phyloP scores from a whole-genome alignment of 768 basidiomycete species.

The Suillus subluteus region DNA sequence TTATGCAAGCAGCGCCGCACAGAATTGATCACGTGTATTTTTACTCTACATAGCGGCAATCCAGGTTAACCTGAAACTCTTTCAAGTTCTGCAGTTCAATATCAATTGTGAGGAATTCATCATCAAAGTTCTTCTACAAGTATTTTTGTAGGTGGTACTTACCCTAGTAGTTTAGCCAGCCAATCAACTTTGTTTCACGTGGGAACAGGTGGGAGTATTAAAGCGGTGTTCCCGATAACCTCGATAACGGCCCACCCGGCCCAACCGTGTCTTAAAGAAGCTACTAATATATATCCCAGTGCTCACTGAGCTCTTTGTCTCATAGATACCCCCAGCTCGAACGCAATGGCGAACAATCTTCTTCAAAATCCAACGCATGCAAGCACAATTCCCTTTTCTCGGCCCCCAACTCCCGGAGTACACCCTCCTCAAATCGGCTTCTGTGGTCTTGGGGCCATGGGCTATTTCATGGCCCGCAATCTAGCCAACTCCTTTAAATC shows the following conservation, averaged over 20 bases:
- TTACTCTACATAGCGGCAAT: neutral
- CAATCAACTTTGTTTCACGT: neutral
- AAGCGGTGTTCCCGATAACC: neutral
- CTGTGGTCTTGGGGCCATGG: constrained; percentile 66
- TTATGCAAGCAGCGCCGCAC: neutral
- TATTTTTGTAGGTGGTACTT: neutral
- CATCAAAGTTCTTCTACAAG: neutral
- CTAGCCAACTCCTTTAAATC: constrained; percentile 58
- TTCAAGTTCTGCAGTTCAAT: neutral
- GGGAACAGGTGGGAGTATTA: neutral
- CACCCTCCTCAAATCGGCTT: constrained; percentile 46
- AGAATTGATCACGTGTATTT: neutral
- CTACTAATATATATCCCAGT: too few species aligned
- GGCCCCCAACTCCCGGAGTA: constrained; percentile 54
- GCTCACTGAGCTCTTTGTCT: neutral
- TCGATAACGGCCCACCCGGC: neutral
- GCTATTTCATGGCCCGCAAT: constrained; percentile 78
- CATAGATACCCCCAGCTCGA: constrained; percentile 1
- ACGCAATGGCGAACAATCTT: constrained; percentile 14
- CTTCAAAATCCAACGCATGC: constrained; percentile 15
- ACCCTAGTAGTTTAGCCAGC: neutral
- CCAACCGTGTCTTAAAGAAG: neutral
- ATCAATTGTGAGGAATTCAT: neutral
- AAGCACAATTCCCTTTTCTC: constrained; percentile 54
- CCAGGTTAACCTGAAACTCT: neutral